Base-by-base conservation (phyloP, 2,329 filamentous ascomycete species). In the Aspergillus proliferans region DNA sequence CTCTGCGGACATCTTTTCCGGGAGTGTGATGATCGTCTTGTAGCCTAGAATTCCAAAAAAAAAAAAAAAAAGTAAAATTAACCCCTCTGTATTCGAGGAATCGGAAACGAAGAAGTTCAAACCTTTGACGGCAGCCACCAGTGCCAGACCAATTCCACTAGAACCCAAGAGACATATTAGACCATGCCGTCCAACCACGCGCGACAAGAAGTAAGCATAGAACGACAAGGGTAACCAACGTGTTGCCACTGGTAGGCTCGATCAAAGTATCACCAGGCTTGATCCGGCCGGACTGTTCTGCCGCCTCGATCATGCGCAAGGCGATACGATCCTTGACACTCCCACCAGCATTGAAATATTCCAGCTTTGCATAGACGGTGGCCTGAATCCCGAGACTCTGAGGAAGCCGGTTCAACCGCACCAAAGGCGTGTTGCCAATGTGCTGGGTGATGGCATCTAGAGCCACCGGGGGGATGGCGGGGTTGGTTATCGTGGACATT, bases 1-100 rank as follows among this genome's bases (percentile, higher is more conserved):
- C 73, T 98, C 93, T 43, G 90, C 87, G 1, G 90, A 96, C 93
- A 98, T 98, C 79, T 98, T 98, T 75, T 98, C 93, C 46, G 93
- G 93, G 42, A 98, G 82, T 9, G 93, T 98, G 70, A 98, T 98
- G 73, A 98, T 97, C 38, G 91, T 94, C 73, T 92, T 92, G 79
- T 97, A 98, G 58, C 91, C 71, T 72, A 41, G 43, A 15, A 12
- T 6, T n/a, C 4, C 40, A 10, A 6, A 49, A 15, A 22, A 21
- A 4, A 21, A 21, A 21, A 21, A 21, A 22, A 22, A 6, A 6
- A 6, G 5, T 6, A 22, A 40, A 7, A 40, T 36, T 22, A 26
- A 12, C 18, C 22, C 41, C n/a, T 36, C 7, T 18, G 12, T 12
- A 12, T n/a, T 34, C 10, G 28, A 21, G 15, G 28, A 9, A 26